Percentiles rank a stretch among this genome's conserved stretches.
Conservation (phyloP, 805 yeast genomes). For the Ascoidea rubescens region DNA sequence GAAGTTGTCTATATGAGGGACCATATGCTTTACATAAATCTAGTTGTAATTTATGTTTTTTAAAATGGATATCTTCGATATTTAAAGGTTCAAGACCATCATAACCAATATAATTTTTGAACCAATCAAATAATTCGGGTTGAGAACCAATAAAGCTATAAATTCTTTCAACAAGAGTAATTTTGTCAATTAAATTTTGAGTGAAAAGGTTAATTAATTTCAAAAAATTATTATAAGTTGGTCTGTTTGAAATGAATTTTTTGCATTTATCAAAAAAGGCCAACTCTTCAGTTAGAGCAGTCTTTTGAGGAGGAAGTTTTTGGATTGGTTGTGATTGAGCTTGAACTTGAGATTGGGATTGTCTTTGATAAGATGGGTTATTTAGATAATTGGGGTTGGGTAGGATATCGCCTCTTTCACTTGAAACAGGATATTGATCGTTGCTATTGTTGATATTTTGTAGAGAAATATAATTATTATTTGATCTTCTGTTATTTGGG, state of each 20-base stretch:
- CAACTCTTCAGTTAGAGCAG: slow-evolving; percentile 67
- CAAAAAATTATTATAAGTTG: slow-evolving; percentile 81
- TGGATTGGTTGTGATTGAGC: not conserved
- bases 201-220: slow-evolving; percentile 79
- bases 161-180: slow-evolving; percentile 68
- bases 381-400: too few species aligned
- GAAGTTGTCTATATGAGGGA: slow-evolving; percentile 49
- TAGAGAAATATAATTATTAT: not conserved
- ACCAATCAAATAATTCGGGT: slow-evolving; percentile 77
- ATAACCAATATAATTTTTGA: slow-evolving; percentile 80
- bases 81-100: slow-evolving; percentile 62
- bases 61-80: slow-evolving; percentile 75
- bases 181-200: slow-evolving; percentile 79
- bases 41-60: slow-evolving; percentile 81
- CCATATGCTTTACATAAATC: slow-evolving; percentile 25
- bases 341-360: not conserved
- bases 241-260: slow-evolving; percentile 77
- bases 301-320: slow-evolving; percentile 27
- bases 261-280: slow-evolving; percentile 87
- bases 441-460: not conserved
- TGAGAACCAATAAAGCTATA: slow-evolving; percentile 76
- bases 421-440: not conserved
- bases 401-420: not conserved
- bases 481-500: not conserved
- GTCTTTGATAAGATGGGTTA: not conserved